Percentiles rank a stretch among this genome's conserved stretches.
These are phyloP conservation scores for Annulohypoxylon moriforme DNA, from an alignment of 495 filamentous ascomycete species.

Conservation along the genomic window DNA sequence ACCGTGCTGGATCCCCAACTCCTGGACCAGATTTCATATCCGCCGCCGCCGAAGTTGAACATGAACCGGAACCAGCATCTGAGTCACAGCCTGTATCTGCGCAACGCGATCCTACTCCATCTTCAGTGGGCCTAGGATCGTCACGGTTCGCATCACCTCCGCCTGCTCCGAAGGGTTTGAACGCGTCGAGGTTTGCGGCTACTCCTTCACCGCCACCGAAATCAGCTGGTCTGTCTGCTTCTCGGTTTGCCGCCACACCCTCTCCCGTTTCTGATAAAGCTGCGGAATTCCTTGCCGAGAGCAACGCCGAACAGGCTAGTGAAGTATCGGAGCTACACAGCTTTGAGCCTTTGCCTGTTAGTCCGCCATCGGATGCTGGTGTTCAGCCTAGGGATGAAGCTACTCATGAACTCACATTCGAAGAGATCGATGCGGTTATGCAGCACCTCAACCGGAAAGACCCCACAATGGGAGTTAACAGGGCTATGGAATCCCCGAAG, in stretches of 20 bases:
- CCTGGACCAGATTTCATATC: slow-evolving; percentile 45
- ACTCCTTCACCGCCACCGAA: slow-evolving; percentile 52
- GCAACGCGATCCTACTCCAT: slow-evolving; percentile 23
- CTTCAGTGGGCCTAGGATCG: slow-evolving; percentile 32
- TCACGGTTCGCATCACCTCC: slow-evolving; percentile 50
- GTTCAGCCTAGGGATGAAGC: slow-evolving; percentile 31
- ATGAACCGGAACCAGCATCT: slow-evolving; percentile 38
- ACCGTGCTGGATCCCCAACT: slow-evolving; percentile 55
- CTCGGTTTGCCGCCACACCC: slow-evolving; percentile 46
- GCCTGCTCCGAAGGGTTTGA: slow-evolving; percentile 49
- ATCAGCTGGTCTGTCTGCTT: slow-evolving; percentile 38
- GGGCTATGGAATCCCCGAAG: slow-evolving; percentile 61
- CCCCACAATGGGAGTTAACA: slow-evolving; percentile 76
- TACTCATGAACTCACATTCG: slow-evolving; percentile 68
- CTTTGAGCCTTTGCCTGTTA: slow-evolving; percentile 46
- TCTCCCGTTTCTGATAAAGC: slow-evolving; percentile 42
- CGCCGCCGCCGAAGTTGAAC: slow-evolving; percentile 33
- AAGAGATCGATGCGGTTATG: slow-evolving; percentile 89
- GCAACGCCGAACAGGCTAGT: slow-evolving; percentile 33
- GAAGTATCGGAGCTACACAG: slow-evolving; percentile 45
- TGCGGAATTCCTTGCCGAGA: slow-evolving; percentile 46
- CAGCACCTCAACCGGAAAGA: slow-evolving; percentile 78
- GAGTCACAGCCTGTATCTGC: slow-evolving; percentile 31
- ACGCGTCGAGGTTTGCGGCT: slow-evolving; percentile 56
- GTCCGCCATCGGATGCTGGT: slow-evolving; percentile 45